Percentiles rank a stretch among this genome's conserved stretches.
Conservation (phyloP, 441 rosid species). For the Erodium moschatum region DNA sequence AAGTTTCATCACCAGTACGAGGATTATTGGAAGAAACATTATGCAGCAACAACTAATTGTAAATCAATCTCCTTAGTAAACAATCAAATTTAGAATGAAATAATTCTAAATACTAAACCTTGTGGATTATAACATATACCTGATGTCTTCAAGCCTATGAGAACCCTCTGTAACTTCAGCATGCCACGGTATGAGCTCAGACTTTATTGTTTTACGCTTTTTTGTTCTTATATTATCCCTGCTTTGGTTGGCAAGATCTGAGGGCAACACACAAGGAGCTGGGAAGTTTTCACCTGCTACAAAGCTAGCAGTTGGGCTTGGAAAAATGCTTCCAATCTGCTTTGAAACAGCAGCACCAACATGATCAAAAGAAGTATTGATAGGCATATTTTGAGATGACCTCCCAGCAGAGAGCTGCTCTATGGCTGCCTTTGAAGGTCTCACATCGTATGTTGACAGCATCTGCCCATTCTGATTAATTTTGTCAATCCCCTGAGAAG, state of each 20-base stretch:
- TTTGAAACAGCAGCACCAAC: too few relatives aligned
- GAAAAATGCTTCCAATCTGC: too few relatives aligned
- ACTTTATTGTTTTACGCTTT: conserved; percentile 44
- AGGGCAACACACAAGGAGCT: too few relatives aligned
- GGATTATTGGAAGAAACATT: not conserved
- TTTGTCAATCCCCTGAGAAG: conserved; percentile 29
- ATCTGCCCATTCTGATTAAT: conserved; percentile 45
- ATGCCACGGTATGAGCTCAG: conserved; percentile 52
- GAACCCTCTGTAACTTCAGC: conserved; percentile 42
- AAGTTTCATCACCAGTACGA: conserved; percentile 1
- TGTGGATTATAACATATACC: conserved; percentile 31
- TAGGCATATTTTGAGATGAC: conserved; percentile 35
- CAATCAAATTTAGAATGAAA: not conserved
- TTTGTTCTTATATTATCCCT: conserved; percentile 30
- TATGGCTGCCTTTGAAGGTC: conserved; percentile 26
- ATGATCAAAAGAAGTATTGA: conserved; percentile 20
- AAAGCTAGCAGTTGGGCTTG: too few relatives aligned
- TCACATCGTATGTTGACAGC: conserved; percentile 35
- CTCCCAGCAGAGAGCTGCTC: conserved; percentile 32
- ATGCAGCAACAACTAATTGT: not conserved
- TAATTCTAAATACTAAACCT: not conserved
- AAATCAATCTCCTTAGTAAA: not conserved
- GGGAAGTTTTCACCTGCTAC: too few relatives aligned
- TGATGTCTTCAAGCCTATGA: conserved; percentile 36
- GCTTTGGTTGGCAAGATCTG: conserved; percentile 23